Base-by-base conservation (phyloP, 108 stramenopile genomes). In the Cylindrotheca closterium region DNA sequence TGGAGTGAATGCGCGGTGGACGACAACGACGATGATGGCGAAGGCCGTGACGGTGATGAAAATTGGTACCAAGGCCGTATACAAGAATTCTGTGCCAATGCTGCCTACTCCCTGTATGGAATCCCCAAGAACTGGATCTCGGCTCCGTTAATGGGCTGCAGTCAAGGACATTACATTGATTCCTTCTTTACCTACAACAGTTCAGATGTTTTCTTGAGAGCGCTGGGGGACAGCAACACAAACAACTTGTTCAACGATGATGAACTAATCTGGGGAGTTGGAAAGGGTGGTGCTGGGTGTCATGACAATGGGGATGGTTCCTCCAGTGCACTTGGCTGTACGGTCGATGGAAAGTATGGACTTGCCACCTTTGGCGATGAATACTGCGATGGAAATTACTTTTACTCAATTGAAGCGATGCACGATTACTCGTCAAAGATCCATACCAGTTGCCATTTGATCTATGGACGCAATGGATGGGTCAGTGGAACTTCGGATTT, bases 161-260 rank as follows among this genome's bases (percentile, higher is more conserved):
- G 30, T 21, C 51, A 62, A 27, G 18, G 34, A 0, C 52, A 63
- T 32, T 85, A 66, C 37, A 82, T 85, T 61, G 79, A 85, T 54
- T 79, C 80, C 0, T 85, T 82, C 56, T 82, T 85, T 67, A 79
- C 84, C 42, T 72, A 71, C 31, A 58, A 53, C 18, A 78, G 81
- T 32, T 68, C 67, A 3, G 79, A 82, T 28, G 75, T 10, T 4
- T 68, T 80, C 37, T 49, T 70, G 50, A 49, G 48, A 45, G 50
- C 65, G 4, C 4, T 71, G 45, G 79, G 64, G 8, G n/a, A 52
- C 30, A 7, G 29, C 0, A 61, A 63, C 0, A 42, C 23, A 26
- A 42, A 50, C 37, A 63, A 60, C 31, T 68, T 57, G 12, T 21
- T 33, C 49, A 51, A 28, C 25, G 30, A 60, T 10, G 46, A 4